Evolutionary conservation across 1,284 basidiomycete genomes (phyloP).

Genomic region (Ceratobasidium sp.): DNA sequence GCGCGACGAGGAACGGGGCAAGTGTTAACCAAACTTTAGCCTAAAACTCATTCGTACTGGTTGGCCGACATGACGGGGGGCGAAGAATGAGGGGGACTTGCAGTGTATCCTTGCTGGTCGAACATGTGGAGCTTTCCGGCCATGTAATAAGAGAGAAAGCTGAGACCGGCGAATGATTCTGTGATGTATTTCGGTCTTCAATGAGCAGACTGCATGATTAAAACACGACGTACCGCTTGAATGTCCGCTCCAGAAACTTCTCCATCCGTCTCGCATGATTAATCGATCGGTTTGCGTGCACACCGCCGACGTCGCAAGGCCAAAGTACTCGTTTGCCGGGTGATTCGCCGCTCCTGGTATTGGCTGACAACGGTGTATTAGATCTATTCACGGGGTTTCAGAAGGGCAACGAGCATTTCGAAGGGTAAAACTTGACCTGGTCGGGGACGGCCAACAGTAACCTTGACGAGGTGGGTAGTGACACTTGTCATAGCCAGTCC

Average conservation of each 20-base stretch:
- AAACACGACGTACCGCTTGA: constrained; percentile 66
- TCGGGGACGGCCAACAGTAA: constrained; percentile 83
- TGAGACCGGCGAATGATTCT: constrained; percentile 93
- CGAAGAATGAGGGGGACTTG: background rate
- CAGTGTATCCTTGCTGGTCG: constrained; percentile 76
- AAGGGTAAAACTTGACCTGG: constrained; percentile 60
- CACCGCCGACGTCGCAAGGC: constrained; percentile 74
- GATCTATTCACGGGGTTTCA: background rate
- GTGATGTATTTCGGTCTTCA: constrained; percentile 23
- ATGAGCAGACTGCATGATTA: background rate
- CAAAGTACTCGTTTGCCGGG: constrained; percentile 60
- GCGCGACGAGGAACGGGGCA: constrained; percentile 77
- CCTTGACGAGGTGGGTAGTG: constrained; percentile 84
- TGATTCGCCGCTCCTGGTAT: constrained; percentile 64
- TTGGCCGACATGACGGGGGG: background rate
- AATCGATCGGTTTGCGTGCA: constrained; percentile 74
- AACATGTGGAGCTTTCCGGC: constrained; percentile 93
- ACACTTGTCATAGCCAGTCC: constrained; percentile 76
- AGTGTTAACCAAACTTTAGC: constrained; percentile 86
- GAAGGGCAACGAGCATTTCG: too few species aligned
- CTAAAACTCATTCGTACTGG: background rate
- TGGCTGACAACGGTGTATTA: constrained; percentile 82
- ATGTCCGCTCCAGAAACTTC: constrained; percentile 94
- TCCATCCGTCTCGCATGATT: constrained; percentile 83
- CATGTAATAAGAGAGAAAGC: constrained; percentile 87